Evolutionary conservation across 2,329 filamentous ascomycete genomes (phyloP), one percentile per base, ranked within the genome.

Genomic region (Aspergillus latus): DNA sequence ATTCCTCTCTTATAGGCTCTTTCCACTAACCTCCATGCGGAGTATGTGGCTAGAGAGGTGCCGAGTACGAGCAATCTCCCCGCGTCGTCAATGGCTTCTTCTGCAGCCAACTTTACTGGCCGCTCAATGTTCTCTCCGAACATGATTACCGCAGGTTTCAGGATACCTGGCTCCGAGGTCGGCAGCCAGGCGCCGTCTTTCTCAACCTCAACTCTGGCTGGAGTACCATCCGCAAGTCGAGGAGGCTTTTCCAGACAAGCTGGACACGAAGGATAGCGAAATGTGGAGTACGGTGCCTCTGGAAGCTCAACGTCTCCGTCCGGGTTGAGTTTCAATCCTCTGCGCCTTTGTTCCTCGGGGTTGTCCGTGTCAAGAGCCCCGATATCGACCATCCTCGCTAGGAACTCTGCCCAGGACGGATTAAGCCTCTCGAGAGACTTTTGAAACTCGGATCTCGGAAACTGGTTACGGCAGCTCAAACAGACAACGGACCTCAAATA

Each of bases 131-230:
- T 92, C 74, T 97, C 94, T 13, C 94, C 94, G 71, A 97, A 97
- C 91, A 97, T 97, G 65, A 92, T 87, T 2, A 99, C 92, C 0
- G 90, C 90, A 3, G 94, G 94, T 69, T 97, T 97, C 54, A 99
- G 73, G 37, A 97, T 85, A 2, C 93, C 94, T 0, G 86, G 90
- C 2, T 82, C 85, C 63, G 85, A 87, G 0, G 76, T 76, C 5
- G 80, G 65, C 39, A 79, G 75, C 90, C 88, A 95, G 0, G 92
- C 93, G 0, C 93, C 93, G 52, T 97, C 91, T 1, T 69, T 65
- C 66, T 97, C 93, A 10, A 89, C 83, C 59, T 88, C 79, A 1
- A 97, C 86, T 28, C 73, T 76, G 15, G 81, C 79, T 58, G 68
- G 75, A 1, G 76, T 78, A 3, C 87, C 84, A 64, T 88, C 81